Evolutionary conservation across 2,329 filamentous ascomycete genomes (phyloP).

Genomic region (Trichophyton mentagrophytes): DNA sequence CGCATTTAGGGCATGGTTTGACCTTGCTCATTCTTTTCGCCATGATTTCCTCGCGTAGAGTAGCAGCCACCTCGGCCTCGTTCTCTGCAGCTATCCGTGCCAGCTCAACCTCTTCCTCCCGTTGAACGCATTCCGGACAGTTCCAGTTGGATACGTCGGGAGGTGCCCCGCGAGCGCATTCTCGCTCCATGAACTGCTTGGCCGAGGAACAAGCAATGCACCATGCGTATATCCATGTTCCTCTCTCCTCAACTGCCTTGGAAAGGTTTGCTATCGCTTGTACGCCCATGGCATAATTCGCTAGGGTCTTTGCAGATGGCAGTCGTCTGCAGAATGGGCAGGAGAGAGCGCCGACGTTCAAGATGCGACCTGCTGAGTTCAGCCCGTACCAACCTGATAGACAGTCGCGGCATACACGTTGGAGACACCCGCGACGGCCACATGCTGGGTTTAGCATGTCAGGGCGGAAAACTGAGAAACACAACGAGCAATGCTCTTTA

Average conservation of each 20-base stretch:
- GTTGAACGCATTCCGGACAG: conserved; percentile 31
- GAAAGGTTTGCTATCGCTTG: conserved; percentile 27
- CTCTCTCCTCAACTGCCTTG: conserved; percentile 30
- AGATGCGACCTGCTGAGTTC: conserved; percentile 32
- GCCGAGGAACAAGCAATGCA: conserved; percentile 35
- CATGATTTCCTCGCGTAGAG: not conserved
- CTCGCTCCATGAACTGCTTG: conserved; percentile 31
- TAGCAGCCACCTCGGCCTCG: not conserved
- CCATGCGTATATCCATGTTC: conserved; percentile 39
- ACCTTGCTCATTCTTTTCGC: conserved; percentile 10
- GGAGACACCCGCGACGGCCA: conserved; percentile 34
- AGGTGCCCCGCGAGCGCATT: conserved; percentile 33
- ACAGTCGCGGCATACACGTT: conserved; percentile 34
- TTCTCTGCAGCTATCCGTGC: conserved; percentile 7
- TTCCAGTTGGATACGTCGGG: conserved; percentile 28
- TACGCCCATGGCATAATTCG: conserved; percentile 23
- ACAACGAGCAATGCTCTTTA: conserved; percentile 34
- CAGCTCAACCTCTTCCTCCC: not conserved
- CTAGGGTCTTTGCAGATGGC: conserved; percentile 29
- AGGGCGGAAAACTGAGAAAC: conserved; percentile 31
- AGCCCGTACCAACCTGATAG: conserved; percentile 36
- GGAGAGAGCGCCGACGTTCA: conserved; percentile 38
- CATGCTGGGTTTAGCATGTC: conserved; percentile 32
- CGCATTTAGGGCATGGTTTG: conserved; percentile 29
- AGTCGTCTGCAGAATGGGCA: conserved; percentile 41